Evolutionary conservation across 805 yeast species (phyloP).

Genomic region (Yamadazyma takamatsuzukensis): DNA sequence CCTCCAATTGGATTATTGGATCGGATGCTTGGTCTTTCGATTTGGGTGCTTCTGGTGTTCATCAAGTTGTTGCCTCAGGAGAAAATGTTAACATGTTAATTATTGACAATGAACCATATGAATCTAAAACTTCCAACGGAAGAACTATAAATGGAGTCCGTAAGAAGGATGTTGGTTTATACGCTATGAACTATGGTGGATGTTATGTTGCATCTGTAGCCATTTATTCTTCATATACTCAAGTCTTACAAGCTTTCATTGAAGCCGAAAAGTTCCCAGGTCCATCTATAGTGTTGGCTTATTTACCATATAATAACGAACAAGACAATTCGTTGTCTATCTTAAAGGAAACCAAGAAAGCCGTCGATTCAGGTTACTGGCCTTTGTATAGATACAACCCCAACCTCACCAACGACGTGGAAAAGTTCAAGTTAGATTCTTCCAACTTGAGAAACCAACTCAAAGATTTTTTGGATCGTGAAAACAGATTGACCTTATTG

Average conservation of each 20-base stretch:
- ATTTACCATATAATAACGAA: slow-evolving; percentile 71
- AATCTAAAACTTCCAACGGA: slow-evolving; percentile 25
- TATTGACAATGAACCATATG: slow-evolving; percentile 79
- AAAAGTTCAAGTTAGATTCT: slow-evolving; percentile 81
- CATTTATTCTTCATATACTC: slow-evolving; percentile 89
- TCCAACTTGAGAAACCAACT: slow-evolving; percentile 73
- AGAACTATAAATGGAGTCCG: slow-evolving; percentile 44
- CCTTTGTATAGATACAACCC: slow-evolving; percentile 91
- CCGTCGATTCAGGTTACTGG: slow-evolving; percentile 95
- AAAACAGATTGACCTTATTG: slow-evolving; percentile 78
- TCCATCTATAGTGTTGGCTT: slow-evolving; percentile 88
- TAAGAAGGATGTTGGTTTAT: slow-evolving; percentile 89
- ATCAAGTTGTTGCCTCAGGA: slow-evolving; percentile 71
- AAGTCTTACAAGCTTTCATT: slow-evolving; percentile 78
- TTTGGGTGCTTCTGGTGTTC: slow-evolving; percentile 87
- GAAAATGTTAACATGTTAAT: slow-evolving; percentile 79
- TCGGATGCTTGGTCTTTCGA: slow-evolving; percentile 96
- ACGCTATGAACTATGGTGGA: slow-evolving; percentile 89
- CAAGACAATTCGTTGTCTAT: slow-evolving; percentile 66
- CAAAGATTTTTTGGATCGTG: slow-evolving; percentile 79
- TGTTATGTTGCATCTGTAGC: slow-evolving; percentile 94
- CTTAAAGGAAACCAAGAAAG: slow-evolving; percentile 79
- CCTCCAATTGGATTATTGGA: slow-evolving; percentile 81
- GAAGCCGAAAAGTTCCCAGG: slow-evolving; percentile 91
- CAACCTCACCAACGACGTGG: slow-evolving; percentile 40